Percentiles rank a stretch among this genome's conserved stretches.
These are phyloP conservation scores for Saccharomycopsis microspora DNA, from an alignment of 805 yeast species.

Conservation along the genomic window DNA sequence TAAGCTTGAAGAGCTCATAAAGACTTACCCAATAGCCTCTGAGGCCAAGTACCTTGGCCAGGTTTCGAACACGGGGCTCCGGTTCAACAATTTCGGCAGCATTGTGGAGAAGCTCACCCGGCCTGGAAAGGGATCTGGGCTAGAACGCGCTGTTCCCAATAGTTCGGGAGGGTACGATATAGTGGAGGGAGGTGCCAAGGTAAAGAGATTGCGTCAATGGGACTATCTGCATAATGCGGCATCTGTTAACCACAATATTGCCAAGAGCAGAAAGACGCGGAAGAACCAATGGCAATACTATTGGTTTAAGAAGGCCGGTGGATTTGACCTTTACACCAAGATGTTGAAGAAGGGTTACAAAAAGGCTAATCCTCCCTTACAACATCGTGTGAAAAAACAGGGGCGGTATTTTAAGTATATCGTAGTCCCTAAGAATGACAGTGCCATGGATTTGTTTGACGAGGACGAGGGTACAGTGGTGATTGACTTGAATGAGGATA, in stretches of 20 bases:
- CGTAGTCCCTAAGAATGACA: neutral
- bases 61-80: conserved; percentile 7
- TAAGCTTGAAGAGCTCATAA: conserved; percentile 11
- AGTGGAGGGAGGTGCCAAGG: conserved; percentile 1
- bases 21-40: conserved; percentile 3
- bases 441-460: neutral
- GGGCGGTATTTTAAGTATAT: conserved; percentile 9
- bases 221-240: conserved; percentile 15
- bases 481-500: conserved; percentile 8
- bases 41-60: neutral
- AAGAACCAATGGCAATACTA: conserved; percentile 14
- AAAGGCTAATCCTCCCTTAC: conserved; percentile 8
- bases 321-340: conserved; percentile 6
- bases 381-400: neutral
- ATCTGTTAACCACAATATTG: conserved; percentile 11
- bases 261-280: conserved; percentile 6
- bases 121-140: neutral
- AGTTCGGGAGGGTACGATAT: neutral
- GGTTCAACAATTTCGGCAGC: conserved; percentile 4
- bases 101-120: neutral
- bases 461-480: conserved; percentile 1
- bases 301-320: conserved; percentile 16
- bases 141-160: neutral
- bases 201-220: conserved; percentile 6
- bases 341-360: conserved; percentile 5